Percentiles rank a stretch among this genome's conserved stretches.
These are phyloP conservation scores for Corynespora cassiicola DNA, from an alignment of 2,329 filamentous ascomycete species.

Conservation along the genomic window DNA sequence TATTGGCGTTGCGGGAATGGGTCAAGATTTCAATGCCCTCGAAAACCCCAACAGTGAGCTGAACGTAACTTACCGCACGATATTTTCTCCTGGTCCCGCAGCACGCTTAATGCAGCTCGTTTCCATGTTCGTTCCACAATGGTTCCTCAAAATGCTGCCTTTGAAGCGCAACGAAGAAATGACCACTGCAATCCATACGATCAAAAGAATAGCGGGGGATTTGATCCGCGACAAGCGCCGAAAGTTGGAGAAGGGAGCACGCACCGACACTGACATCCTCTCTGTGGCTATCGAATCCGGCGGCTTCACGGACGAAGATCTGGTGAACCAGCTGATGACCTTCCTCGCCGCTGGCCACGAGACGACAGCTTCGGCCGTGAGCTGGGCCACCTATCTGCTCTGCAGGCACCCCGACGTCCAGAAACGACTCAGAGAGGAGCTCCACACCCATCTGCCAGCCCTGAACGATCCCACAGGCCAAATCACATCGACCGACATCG, in stretches of 20 bases:
- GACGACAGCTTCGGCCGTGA: conserved; percentile 61
- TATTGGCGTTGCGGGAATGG: conserved; percentile 64
- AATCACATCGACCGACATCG: conserved; percentile 66
- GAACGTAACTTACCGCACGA: conserved; percentile 58
- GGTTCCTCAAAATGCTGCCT: conserved; percentile 69
- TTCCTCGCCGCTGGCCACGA: conserved; percentile 76
- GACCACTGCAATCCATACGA: conserved; percentile 40
- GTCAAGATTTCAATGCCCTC: conserved; percentile 62
- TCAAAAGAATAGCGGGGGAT: conserved; percentile 68
- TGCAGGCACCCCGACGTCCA: conserved; percentile 59
- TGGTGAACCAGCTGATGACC: conserved; percentile 91
- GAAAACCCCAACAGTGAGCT: conserved; percentile 59
- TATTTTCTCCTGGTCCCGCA: conserved; percentile 57
- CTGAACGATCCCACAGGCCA: conserved; percentile 45
- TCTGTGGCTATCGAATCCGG: conserved; percentile 80
- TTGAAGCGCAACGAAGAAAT: conserved; percentile 68
- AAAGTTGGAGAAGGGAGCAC: conserved; percentile 54
- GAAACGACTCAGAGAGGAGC: conserved; percentile 56
- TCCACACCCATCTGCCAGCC: conserved; percentile 55
- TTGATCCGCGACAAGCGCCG: conserved; percentile 75
- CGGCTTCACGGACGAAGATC: conserved; percentile 76
- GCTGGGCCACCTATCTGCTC: conserved; percentile 62
- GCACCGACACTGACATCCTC: conserved; percentile 73
- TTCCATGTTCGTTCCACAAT: conserved; percentile 66
- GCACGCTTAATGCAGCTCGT: conserved; percentile 65